These are phyloP conservation scores for Arabidopsis arenosa DNA, from an alignment of 345 rosid genomes.

Conservation along the genomic window DNA sequence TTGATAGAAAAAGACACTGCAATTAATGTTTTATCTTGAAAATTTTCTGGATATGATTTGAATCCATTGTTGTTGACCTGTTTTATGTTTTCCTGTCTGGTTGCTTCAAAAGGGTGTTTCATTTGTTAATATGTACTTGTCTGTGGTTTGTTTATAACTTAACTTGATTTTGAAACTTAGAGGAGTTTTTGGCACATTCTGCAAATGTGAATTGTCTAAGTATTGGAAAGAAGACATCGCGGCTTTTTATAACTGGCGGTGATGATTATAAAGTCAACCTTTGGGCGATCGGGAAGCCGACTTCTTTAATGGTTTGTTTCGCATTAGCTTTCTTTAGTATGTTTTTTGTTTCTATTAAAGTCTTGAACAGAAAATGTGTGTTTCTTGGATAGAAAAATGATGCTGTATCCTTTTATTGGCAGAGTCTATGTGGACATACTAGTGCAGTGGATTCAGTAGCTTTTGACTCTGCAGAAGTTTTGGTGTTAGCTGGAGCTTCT, in stretches of 20 bases:
- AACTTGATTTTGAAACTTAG: constrained; percentile 55
- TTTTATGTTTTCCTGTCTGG: neutral
- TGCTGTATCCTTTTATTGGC: constrained; percentile 20
- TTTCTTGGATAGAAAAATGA: constrained; percentile 5
- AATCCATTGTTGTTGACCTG: constrained; percentile 8
- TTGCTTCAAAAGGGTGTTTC: constrained; percentile 9
- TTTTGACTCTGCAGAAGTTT: constrained; percentile 48
- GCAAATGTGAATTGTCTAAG: constrained; percentile 78
- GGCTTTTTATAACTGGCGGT: constrained; percentile 83
- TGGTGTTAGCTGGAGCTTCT: constrained; percentile 52
- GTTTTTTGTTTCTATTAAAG: neutral
- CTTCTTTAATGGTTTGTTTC: constrained; percentile 76
- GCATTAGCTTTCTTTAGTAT: constrained; percentile 10
- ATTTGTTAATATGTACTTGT: constrained; percentile 23
- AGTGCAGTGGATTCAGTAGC: constrained; percentile 49
- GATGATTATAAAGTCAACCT: constrained; percentile 93
- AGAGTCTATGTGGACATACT: constrained; percentile 50
- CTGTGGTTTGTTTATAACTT: constrained; percentile 47
- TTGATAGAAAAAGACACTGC: constrained; percentile 22
- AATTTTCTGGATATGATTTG: constrained; percentile 9
- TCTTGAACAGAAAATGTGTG: neutral
- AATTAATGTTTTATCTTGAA: neutral
- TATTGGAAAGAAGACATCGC: constrained; percentile 79
- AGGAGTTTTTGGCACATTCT: constrained; percentile 96
- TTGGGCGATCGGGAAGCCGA: constrained; percentile 91